These are phyloP conservation scores for Peronospora destructor DNA, from an alignment of 352 stramenopile species.

Conservation along the genomic window DNA sequence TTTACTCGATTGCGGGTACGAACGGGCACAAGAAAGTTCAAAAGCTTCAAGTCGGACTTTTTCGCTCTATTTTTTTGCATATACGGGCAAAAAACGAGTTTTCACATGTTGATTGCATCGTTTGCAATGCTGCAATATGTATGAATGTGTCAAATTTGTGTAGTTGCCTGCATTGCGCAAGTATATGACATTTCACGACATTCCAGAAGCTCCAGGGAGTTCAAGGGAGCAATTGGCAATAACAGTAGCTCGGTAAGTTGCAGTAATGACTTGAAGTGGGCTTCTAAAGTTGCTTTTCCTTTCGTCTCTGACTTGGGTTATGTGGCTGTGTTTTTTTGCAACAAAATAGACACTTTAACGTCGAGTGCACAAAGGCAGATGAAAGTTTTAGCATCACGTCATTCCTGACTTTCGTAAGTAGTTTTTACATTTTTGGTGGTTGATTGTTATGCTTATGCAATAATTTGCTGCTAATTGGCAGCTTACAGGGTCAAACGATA, in stretches of 20 bases:
- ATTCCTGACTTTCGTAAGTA: conserved; percentile 61
- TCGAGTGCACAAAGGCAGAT: conserved; percentile 55
- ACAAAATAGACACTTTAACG: conserved; percentile 51
- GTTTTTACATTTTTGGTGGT: neutral
- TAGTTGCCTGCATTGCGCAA: conserved; percentile 52
- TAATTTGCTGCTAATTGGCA: conserved; percentile 4
- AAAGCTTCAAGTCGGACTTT: conserved; percentile 1
- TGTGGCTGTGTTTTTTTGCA: neutral
- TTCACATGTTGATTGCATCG: too few species aligned
- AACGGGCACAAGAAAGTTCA: conserved; percentile 6
- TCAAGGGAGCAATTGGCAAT: conserved; percentile 53
- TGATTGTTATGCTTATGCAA: neutral
- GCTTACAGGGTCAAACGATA: conserved; percentile 24
- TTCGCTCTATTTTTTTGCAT: neutral
- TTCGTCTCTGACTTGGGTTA: too few species aligned
- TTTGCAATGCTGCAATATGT: neutral
- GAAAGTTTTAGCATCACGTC: conserved; percentile 56
- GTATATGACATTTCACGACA: conserved; percentile 60
- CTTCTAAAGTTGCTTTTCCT: neutral
- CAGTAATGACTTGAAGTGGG: neutral
- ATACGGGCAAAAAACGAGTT: neutral
- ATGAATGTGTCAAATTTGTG: neutral
- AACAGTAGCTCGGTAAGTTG: conserved; percentile 45
- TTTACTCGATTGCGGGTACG: conserved; percentile 62
- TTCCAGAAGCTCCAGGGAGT: conserved; percentile 42